Base-by-base conservation (phyloP, 2,329 filamentous ascomycete genomes). In the Cladosporium austrohemisphaericum region DNA sequence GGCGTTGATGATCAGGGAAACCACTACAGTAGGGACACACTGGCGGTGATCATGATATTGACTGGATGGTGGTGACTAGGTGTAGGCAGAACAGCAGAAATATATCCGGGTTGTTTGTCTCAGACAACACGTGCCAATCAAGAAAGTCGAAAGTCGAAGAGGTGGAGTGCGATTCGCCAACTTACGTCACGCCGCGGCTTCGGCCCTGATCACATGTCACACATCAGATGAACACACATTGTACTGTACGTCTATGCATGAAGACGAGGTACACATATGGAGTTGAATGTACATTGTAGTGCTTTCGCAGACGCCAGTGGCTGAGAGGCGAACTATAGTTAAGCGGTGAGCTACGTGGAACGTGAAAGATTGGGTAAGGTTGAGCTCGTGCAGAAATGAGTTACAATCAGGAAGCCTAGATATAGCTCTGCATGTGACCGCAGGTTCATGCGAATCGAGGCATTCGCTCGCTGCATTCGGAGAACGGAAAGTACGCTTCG, bases 51-150 rank as follows among this genome's bases (percentile, higher is more conserved):
- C 25, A 26, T 26, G 25, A 6, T 26, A 26, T 26, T 26, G 31
- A 33, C 13, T 16, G 1, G 13, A 26, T 8, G 1, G 31, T 13
- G 31, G 29, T 25, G 29, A 19, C 16, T 4, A n/a, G 6, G 11
- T 2, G 6, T 28, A n/a, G 37, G 37, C 28, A 32, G 28, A 31
- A 35, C 32, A 19, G 32, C 32, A 11, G 19, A 31, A 18, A 23
- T 19, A 14, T 20, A 26, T 41, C n/a, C 14, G 29, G 14, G 41
- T 25, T 45, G 41, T 18, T 16, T 45, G 41, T 45, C 31, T 45
- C 44, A 38, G 26, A 31, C 22, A 22, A 36, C 44, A 47, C 44
- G 44, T 47, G 44, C 44, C 33, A 14, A 47, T 20, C 44, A 47
- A 47, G 18, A 20, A 11, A 18, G 20, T 19, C 8, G 44, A 47